Evolutionary conservation across 2,329 filamentous ascomycete genomes (phyloP).

Genomic region (Colletotrichum spaethianum): DNA sequence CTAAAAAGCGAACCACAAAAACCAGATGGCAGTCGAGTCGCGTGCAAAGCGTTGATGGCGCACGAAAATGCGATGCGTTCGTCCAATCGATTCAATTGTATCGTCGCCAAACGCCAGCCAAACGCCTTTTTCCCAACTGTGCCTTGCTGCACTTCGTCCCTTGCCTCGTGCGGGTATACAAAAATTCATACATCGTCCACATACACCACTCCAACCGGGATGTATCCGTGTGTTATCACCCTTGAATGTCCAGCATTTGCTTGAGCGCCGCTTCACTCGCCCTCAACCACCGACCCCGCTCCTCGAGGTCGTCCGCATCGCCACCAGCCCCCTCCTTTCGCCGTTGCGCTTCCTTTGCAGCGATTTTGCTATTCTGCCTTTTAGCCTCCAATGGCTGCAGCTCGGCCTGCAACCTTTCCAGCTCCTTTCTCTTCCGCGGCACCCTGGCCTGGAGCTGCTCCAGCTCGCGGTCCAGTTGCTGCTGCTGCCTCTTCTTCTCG

Average conservation of each 20-base stretch:
- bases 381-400: constrained; percentile 78
- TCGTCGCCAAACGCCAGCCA: constrained; percentile 1
- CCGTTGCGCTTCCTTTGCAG: constrained; percentile 79
- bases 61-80: not conserved
- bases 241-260: constrained; percentile 72
- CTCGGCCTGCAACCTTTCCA: constrained; percentile 77
- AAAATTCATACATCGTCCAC: constrained; percentile 17
- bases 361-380: constrained; percentile 73
- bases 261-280: constrained; percentile 76
- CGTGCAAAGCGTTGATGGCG: not conserved
- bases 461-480: constrained; percentile 74
- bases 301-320: constrained; percentile 80
- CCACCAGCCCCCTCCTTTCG: constrained; percentile 78
- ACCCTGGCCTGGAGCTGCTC: constrained; percentile 73
- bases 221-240: constrained; percentile 43
- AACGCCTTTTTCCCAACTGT: constrained; percentile 11
- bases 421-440: constrained; percentile 76
- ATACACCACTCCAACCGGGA: not conserved
- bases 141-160: not conserved
- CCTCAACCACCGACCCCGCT: constrained; percentile 81
- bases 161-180: constrained; percentile 33
- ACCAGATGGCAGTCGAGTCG: not conserved
- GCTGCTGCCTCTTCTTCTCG: constrained; percentile 64
- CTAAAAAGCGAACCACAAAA: not conserved
- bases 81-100: not conserved